Evolutionary conservation across 805 yeast species (phyloP), one percentile per base, ranked within the genome.

Genomic region (Saturnispora quitensis): DNA sequence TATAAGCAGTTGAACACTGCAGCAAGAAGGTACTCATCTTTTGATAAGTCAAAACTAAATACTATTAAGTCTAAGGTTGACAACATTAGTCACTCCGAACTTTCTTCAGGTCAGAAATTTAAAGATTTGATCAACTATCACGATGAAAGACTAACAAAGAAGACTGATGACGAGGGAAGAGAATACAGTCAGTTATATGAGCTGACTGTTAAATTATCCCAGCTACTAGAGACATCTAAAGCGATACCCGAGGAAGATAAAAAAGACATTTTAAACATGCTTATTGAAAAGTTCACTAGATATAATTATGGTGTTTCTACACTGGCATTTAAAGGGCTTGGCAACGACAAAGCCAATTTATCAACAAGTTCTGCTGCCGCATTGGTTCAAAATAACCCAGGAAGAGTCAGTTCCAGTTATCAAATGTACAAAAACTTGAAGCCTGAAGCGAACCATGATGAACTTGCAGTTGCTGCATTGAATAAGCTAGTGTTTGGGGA

Each of bases 381-480:
- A 43, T 44, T 66, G 2, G 57, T 69, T n/a, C 59, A 58, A 53
- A 55, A 64, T 36, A 69, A 69, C 54, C 71, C 73, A 0, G 72
- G 71, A 9, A 59, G 73, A 51, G 69, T 68, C 17, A 56, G 55
- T 35, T 57, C 68, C 12, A 62, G 65, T 42, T 68, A 64, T 63
- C 70, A 67, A 47, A 34, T 68, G 13, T 68, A 50, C 45, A 51
- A 59, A 9, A 50, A 54, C 15, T 51, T 52, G 10, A 51, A 51
- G 28, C 53, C 53, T 18, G 33, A 47, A 6, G 34, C 45, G 6
- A 18, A 45, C 5, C 50, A 47, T 9, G 60, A 60, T 40, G 35
- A 42, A 13, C 27, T 56, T 5, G 38, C 52, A 6, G 36, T 49
- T 15, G 55, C 56, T n/a, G 55, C 60, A 5, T 45, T 62, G 38